phyloP scores from a whole-genome alignment of 1,284 basidiomycete species.

The Agroathelia rolfsii region DNA sequence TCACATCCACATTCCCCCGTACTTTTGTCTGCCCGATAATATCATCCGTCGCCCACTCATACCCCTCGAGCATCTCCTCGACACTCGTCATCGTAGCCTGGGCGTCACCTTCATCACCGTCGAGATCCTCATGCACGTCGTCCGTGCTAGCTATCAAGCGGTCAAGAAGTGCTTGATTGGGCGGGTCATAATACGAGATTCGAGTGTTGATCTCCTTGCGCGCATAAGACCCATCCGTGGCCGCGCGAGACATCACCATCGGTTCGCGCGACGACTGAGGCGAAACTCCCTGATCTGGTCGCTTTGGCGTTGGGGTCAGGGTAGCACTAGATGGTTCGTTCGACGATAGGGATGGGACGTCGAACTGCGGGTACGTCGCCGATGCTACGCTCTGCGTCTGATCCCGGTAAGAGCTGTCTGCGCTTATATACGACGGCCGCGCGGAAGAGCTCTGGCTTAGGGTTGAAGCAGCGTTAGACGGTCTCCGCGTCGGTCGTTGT shows the following conservation, averaged over 20 bases:
- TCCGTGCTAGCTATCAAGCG: constrained; percentile 52
- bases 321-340: constrained; percentile 14
- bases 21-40: constrained; percentile 49
- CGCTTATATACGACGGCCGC: too few species aligned
- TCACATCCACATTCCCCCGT: constrained; percentile 76
- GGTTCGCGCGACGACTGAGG: too few species aligned
- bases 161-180: constrained; percentile 66
- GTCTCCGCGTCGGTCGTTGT: too few species aligned
- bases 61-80: constrained; percentile 97
- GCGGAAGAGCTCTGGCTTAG: too few species aligned
- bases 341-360: background rate
- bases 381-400: too few species aligned
- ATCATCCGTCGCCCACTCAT: constrained; percentile 85
- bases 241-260: too few species aligned
- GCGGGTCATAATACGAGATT: constrained; percentile 71
- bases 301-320: too few species aligned
- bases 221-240: constrained; percentile 16
- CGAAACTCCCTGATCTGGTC: too few species aligned
- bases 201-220: constrained; percentile 58
- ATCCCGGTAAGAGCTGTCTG: too few species aligned
- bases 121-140: constrained; percentile 37
- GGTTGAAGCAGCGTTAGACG: too few species aligned
- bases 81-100: constrained; percentile 82
- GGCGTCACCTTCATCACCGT: constrained; percentile 63
- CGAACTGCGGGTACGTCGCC: too few species aligned